These are phyloP conservation scores for Aspergillus bertholletiae DNA, from an alignment of 495 filamentous ascomycete genomes.

Conservation along the genomic window DNA sequence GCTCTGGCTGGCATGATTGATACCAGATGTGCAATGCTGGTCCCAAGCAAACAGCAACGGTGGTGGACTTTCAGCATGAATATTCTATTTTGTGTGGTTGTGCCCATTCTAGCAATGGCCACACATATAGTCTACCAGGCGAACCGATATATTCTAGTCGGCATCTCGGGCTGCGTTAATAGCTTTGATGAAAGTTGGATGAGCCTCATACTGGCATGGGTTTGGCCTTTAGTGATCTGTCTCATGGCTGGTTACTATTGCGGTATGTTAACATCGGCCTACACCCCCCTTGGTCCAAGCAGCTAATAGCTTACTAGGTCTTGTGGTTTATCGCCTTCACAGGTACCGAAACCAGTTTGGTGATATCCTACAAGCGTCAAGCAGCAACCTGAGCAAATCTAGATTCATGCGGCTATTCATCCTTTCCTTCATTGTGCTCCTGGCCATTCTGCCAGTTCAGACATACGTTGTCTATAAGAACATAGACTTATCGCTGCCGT, in stretches of 20 bases:
- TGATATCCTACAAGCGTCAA: conserved; percentile 52
- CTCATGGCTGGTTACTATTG: conserved; percentile 65
- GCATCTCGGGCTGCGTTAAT: conserved; percentile 69
- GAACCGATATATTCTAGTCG: conserved; percentile 68
- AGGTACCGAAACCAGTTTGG: conserved; percentile 62
- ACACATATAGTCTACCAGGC: conserved; percentile 67
- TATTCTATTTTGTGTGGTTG: conserved; percentile 61
- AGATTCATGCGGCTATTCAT: conserved; percentile 77
- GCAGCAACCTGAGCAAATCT: conserved; percentile 57
- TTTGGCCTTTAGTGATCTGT: conserved; percentile 65
- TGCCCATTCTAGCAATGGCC: conserved; percentile 62
- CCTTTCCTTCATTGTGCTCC: conserved; percentile 63
- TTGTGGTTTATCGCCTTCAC: conserved; percentile 65
- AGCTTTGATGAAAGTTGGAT: conserved; percentile 68
- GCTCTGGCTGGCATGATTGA: conserved; percentile 67
- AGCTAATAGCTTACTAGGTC: conserved; percentile 31
- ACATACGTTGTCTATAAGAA: conserved; percentile 58
- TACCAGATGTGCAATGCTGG: conserved; percentile 55
- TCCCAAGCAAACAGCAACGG: conserved; percentile 49
- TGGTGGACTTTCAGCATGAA: conserved; percentile 55
- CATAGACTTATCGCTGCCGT: conserved; percentile 33
- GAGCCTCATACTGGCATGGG: conserved; percentile 58
- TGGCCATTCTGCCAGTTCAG: conserved; percentile 62
- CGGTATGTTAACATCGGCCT: conserved; percentile 48
- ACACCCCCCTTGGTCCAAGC: not conserved